phyloP scores from a whole-genome alignment of 1,139 yeast genomes.

The Hemisphaericaspora xylofermentans region DNA sequence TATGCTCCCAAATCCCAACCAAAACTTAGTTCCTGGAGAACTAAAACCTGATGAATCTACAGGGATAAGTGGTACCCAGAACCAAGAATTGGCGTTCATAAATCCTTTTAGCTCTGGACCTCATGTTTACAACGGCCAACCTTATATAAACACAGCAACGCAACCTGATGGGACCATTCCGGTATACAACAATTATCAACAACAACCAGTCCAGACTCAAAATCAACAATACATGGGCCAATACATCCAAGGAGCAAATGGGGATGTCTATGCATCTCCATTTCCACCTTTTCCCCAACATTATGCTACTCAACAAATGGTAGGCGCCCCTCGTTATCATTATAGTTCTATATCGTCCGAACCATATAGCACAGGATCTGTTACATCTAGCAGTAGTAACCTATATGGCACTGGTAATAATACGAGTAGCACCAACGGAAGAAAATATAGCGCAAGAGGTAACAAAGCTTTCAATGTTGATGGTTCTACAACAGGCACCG shows the following conservation, averaged over 20 bases:
- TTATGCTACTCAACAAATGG: slow-evolving; percentile 15
- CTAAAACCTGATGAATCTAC: slow-evolving; percentile 16
- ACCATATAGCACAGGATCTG: slow-evolving; percentile 11
- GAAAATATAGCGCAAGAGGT: neutral
- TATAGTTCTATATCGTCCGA: slow-evolving; percentile 16
- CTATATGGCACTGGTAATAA: slow-evolving; percentile 6
- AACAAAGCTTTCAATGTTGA: too few relatives aligned
- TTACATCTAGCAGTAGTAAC: slow-evolving; percentile 14
- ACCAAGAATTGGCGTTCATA: slow-evolving; percentile 19
- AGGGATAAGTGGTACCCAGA: neutral
- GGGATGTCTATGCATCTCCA: slow-evolving; percentile 9
- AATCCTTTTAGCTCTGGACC: slow-evolving; percentile 22
- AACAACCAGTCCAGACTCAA: slow-evolving; percentile 6
- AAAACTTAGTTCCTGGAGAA: neutral
- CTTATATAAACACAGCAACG: slow-evolving; percentile 8
- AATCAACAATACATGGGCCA: neutral
- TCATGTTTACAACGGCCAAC: slow-evolving; percentile 5
- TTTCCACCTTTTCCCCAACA: slow-evolving; percentile 18
- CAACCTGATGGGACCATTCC: slow-evolving; percentile 11
- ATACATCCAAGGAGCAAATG: slow-evolving; percentile 1
- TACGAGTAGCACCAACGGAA: neutral
- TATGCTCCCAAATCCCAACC: slow-evolving; percentile 8
- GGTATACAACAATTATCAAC: slow-evolving; percentile 15
- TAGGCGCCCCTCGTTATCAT: slow-evolving; percentile 13
- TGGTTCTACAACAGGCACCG: neutral